Conservation (phyloP, 176 grass and related monocot genomes). For the Rhynchospora tenuis region DNA sequence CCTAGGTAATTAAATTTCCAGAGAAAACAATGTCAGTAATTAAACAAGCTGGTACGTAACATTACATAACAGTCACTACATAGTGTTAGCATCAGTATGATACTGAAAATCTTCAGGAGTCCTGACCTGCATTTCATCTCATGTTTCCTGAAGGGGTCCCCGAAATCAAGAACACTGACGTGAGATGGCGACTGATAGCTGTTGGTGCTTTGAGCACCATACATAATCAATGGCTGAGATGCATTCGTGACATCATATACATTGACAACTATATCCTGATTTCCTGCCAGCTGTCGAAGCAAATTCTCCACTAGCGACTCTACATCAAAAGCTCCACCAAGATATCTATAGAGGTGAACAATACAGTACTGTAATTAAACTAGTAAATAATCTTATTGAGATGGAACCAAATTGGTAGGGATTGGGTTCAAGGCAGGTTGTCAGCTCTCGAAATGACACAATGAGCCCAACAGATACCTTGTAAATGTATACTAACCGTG, state of each 20-base stretch:
- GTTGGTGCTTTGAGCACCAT: conserved; percentile 52
- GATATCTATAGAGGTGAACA: conserved; percentile 45
- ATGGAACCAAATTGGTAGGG: neutral
- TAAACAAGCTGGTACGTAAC: conserved; percentile 9
- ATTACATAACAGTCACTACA: neutral
- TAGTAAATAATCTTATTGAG: neutral
- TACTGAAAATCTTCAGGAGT: neutral
- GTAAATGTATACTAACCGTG: neutral
- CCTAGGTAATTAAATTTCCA: conserved; percentile 28
- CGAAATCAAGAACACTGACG: conserved; percentile 90
- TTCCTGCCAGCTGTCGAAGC: conserved; percentile 77
- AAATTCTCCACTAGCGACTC: conserved; percentile 93
- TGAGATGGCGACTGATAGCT: conserved; percentile 43
- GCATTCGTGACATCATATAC: conserved; percentile 90
- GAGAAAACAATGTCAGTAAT: conserved; percentile 8
- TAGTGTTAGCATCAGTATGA: neutral
- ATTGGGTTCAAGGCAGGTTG: neutral
- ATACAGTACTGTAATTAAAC: neutral
- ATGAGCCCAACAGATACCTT: neutral
- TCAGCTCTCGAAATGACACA: neutral
- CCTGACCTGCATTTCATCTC: conserved; percentile 91
- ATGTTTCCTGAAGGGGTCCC: conserved; percentile 88
- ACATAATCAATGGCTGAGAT: conserved; percentile 73
- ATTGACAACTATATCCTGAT: conserved; percentile 92
- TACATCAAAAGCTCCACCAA: conserved; percentile 94